These are phyloP conservation scores for Yamadazyma insecticola DNA, from an alignment of 805 yeast genomes.

Conservation along the genomic window DNA sequence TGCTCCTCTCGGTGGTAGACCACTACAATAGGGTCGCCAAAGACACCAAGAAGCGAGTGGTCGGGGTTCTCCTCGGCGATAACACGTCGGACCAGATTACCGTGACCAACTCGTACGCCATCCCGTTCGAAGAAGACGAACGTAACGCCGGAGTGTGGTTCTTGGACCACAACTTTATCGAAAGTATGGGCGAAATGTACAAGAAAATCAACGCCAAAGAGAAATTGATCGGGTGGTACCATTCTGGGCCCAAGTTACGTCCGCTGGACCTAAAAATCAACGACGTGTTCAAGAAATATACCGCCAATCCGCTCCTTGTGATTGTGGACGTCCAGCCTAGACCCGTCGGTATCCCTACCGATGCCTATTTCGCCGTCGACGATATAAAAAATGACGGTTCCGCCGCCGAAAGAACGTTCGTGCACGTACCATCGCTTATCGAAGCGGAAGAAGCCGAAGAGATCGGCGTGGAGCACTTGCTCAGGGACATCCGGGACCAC, in stretches of 20 bases:
- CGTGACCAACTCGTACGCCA: constrained; percentile 91
- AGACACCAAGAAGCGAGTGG: constrained; percentile 69
- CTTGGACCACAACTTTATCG: constrained; percentile 92
- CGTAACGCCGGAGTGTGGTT: constrained; percentile 92
- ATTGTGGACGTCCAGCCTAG: constrained; percentile 89
- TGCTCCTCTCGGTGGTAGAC: constrained; percentile 88
- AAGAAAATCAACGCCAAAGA: constrained; percentile 97
- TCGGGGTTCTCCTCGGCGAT: constrained; percentile 93
- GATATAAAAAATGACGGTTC: constrained; percentile 96
- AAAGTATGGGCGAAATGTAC: constrained; percentile 96
- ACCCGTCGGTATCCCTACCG: constrained; percentile 89
- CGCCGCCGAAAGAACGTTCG: constrained; percentile 85
- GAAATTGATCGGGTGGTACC: constrained; percentile 98
- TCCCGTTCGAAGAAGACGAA: constrained; percentile 97
- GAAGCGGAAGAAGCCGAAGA: constrained; percentile 99
- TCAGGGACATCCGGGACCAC: constrained; percentile 92
- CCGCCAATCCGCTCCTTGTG: constrained; percentile 74
- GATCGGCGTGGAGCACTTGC: constrained; percentile 94
- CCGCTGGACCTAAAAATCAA: constrained; percentile 88
- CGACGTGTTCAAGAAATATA: constrained; percentile 78
- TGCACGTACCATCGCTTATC: constrained; percentile 86
- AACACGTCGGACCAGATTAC: constrained; percentile 51
- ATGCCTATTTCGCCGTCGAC: constrained; percentile 89
- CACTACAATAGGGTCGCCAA: constrained; percentile 87
- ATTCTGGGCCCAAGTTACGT: constrained; percentile 90